These are phyloP conservation scores for Mycena galericulata DNA, from an alignment of 768 basidiomycete genomes.

Conservation along the genomic window DNA sequence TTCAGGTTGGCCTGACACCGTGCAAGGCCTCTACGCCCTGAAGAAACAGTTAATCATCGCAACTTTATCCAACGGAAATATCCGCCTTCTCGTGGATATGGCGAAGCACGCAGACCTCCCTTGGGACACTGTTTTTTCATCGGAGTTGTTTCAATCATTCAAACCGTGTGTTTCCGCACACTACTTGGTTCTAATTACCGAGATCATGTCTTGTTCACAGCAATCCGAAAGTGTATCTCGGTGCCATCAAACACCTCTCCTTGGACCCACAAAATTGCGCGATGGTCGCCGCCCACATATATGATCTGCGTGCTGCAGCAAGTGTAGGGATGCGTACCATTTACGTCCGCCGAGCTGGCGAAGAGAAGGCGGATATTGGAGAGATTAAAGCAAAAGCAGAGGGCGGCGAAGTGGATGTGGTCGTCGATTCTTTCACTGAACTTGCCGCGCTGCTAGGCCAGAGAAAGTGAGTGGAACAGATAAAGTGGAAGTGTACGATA, in stretches of 20 bases:
- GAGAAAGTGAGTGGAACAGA: neutral
- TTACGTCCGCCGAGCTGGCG: slow-evolving; percentile 64
- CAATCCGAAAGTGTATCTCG: slow-evolving; percentile 63
- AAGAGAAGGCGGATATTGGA: slow-evolving; percentile 47
- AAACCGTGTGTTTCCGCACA: slow-evolving; percentile 64
- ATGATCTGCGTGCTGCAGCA: slow-evolving; percentile 67
- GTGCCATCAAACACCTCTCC: slow-evolving; percentile 61
- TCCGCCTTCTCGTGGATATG: slow-evolving; percentile 71
- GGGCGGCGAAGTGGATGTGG: slow-evolving; percentile 70
- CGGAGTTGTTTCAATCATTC: slow-evolving; percentile 69
- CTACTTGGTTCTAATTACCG: neutral
- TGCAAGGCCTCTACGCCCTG: slow-evolving; percentile 60
- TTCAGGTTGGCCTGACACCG: slow-evolving; percentile 69
- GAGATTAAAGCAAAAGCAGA: slow-evolving; percentile 58
- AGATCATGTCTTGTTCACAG: slow-evolving; percentile 41
- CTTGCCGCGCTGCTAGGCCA: slow-evolving; percentile 46
- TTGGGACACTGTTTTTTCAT: slow-evolving; percentile 73
- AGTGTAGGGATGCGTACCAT: slow-evolving; percentile 67
- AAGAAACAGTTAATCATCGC: slow-evolving; percentile 64
- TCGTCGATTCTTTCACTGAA: slow-evolving; percentile 64
- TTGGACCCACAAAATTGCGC: slow-evolving; percentile 62
- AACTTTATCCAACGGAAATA: slow-evolving; percentile 74
- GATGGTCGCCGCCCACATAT: slow-evolving; percentile 75
- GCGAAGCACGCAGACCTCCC: slow-evolving; percentile 72
- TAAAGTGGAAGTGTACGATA: too few relatives aligned